phyloP scores from a whole-genome alignment of 345 rosid genomes.

The Aquilaria sinensis region DNA sequence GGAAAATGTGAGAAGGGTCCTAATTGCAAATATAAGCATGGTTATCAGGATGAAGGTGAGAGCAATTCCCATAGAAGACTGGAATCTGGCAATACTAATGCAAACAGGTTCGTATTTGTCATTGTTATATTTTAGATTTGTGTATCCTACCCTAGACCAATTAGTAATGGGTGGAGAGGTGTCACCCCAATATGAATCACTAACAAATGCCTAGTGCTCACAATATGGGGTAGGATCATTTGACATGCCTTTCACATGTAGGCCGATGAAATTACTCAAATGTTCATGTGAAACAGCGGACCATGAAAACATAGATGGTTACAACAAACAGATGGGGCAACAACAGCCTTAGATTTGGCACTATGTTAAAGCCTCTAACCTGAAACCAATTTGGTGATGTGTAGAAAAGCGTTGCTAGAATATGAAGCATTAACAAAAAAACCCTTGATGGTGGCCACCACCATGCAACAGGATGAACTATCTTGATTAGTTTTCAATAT shows the following conservation, averaged over 20 bases:
- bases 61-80: constrained; percentile 34
- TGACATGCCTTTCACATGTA: background rate
- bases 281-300: too few species aligned
- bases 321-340: too few species aligned
- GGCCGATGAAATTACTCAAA: too few species aligned
- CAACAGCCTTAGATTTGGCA: too few species aligned
- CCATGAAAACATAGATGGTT: too few species aligned
- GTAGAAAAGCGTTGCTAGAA: too few species aligned
- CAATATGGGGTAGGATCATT: background rate
- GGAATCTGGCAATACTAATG: constrained; percentile 40
- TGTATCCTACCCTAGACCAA: background rate
- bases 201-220: background rate
- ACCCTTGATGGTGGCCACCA: too few species aligned
- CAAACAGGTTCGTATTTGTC: constrained; percentile 40
- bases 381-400: too few species aligned
- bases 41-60: constrained; percentile 49
- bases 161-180: constrained; percentile 10
- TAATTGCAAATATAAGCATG: constrained; percentile 85
- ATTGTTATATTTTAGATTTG: background rate
- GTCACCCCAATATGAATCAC: background rate
- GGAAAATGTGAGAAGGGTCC: constrained; percentile 94
- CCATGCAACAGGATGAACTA: too few species aligned
- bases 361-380: too few species aligned
- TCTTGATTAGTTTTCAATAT: too few species aligned
- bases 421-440: too few species aligned